These are phyloP conservation scores for Chaetoscypha palmicola DNA, from an alignment of 2,329 filamentous ascomycete species.

Conservation along the genomic window DNA sequence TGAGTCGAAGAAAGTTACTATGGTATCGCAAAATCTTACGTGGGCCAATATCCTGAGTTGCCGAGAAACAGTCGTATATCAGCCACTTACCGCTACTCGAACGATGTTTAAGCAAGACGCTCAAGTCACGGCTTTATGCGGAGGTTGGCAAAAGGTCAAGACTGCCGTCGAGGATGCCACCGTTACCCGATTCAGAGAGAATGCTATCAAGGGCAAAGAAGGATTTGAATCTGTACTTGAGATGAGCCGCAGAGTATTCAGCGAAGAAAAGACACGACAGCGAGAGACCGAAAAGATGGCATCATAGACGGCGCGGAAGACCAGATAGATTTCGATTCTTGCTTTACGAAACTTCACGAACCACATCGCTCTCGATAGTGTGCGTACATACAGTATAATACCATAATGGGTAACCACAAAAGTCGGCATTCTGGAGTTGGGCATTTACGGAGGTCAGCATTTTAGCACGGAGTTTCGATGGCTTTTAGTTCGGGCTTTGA, in stretches of 20 bases:
- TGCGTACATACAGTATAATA: too few relatives aligned
- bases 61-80: slow-evolving; percentile 87
- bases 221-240: slow-evolving; percentile 92
- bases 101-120: slow-evolving; percentile 87
- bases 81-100: slow-evolving; percentile 48
- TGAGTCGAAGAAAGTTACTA: slow-evolving; percentile 75
- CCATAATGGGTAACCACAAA: too few relatives aligned
- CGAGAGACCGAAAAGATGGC: slow-evolving; percentile 24
- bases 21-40: slow-evolving; percentile 94
- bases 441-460: too few relatives aligned
- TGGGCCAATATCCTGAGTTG: slow-evolving; percentile 86
- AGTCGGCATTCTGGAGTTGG: too few relatives aligned
- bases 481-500: too few relatives aligned
- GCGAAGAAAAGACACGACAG: slow-evolving; percentile 69
- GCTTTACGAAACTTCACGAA: too few relatives aligned
- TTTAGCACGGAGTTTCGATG: slow-evolving; percentile 6
- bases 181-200: slow-evolving; percentile 83
- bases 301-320: slow-evolving; percentile 1
- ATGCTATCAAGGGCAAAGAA: slow-evolving; percentile 82
- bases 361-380: too few relatives aligned
- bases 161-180: slow-evolving; percentile 92
- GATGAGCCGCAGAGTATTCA: slow-evolving; percentile 87
- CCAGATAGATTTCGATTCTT: too few relatives aligned
- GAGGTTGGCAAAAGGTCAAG: slow-evolving; percentile 95
- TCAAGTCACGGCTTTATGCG: slow-evolving; percentile 86